Evolutionary conservation across 192 early-diverging fungal genomes (phyloP), one percentile per base, ranked within the genome.

Genomic region (Linnemannia exigua): DNA sequence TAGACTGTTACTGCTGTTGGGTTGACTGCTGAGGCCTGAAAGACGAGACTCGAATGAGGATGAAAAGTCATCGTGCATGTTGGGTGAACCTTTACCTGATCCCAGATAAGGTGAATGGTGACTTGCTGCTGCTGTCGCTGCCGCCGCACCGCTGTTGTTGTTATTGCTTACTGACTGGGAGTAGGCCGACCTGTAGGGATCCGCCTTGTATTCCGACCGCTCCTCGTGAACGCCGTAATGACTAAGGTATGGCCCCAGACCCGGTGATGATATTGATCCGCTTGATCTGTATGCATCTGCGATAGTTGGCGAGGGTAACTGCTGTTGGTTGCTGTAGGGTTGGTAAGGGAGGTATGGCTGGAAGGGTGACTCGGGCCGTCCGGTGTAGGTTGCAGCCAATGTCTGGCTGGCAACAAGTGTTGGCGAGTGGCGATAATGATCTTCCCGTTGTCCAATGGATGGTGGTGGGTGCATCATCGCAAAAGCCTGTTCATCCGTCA

Each of bases 41-140:
- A 79, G 61, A 17, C 79, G 73, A 4, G 84, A 86, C 20, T 86
- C 84, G 68, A 86, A 86, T 7, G 78, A 80, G 35, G 84, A 86
- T 61, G 84, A 86, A 48, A 86, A 86, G 28, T 86, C 83, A 0
- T 80, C 78, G 51, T 86, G 73, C 47, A 75, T 74, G 37, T 72
- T 79, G 61, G 84, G 84, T 7, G 84, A 86, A 19, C 77, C 70
- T 4, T 37, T 33, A 28, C 61, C 67, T 71, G 77, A 79, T 47
- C 77, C 73, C 14, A 67, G 70, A 72, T 84, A 84, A 1, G 76
- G 72, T 4, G 82, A 84, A 63, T 35, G 52, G 41, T 79, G 82
- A 31, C 36, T 63, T 31, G 58, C 58, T 14, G 58, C 58, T 12
- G 48, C 48, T 50, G 15, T 50, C 17, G 48, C 48, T 50, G 58